Evolutionary conservation across 1,284 basidiomycete species (phyloP).

Genomic region (Papiliotrema fonsecae): DNA sequence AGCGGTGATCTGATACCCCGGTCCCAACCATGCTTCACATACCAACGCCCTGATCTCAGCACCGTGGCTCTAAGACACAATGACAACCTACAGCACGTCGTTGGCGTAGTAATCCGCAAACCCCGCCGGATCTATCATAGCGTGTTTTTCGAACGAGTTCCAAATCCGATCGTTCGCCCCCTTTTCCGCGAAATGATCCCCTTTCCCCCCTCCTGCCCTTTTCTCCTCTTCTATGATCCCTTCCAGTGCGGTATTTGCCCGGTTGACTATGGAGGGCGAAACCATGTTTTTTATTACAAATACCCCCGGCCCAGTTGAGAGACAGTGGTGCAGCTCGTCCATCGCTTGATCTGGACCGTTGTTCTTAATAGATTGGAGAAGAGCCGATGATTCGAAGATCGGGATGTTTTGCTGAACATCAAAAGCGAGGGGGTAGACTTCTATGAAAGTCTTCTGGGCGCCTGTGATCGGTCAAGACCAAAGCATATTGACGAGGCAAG

Average conservation of each 20-base stretch:
- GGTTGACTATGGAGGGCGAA: constrained; percentile 1
- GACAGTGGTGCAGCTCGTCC: constrained; percentile 6
- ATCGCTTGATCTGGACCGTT: constrained; percentile 1
- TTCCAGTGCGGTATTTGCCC: neutral
- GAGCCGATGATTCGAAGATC: neutral
- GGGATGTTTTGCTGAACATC: neutral
- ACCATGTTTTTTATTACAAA: constrained; percentile 7
- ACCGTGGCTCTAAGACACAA: neutral
- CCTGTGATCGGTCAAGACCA: neutral
- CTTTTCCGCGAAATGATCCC: neutral
- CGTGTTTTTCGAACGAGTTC: constrained; percentile 5
- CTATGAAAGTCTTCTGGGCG: neutral
- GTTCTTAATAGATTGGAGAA: neutral
- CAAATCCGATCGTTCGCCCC: constrained; percentile 4
- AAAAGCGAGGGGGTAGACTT: neutral
- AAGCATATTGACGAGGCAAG: neutral
- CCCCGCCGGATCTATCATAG: constrained; percentile 4
- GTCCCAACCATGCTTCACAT: constrained; percentile 13
- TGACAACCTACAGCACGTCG: constrained; percentile 7
- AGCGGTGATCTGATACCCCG: constrained; percentile 12
- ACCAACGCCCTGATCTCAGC: constrained; percentile 2
- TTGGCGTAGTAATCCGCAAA: constrained; percentile 10
- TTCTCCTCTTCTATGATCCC: neutral
- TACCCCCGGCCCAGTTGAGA: constrained; percentile 10
- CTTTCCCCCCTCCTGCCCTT: neutral